Percentiles rank a stretch among this genome's conserved stretches.
Evolutionary conservation across 192 early-diverging fungal genomes (phyloP).

Genomic region (Helicostylum pulchrum): DNA sequence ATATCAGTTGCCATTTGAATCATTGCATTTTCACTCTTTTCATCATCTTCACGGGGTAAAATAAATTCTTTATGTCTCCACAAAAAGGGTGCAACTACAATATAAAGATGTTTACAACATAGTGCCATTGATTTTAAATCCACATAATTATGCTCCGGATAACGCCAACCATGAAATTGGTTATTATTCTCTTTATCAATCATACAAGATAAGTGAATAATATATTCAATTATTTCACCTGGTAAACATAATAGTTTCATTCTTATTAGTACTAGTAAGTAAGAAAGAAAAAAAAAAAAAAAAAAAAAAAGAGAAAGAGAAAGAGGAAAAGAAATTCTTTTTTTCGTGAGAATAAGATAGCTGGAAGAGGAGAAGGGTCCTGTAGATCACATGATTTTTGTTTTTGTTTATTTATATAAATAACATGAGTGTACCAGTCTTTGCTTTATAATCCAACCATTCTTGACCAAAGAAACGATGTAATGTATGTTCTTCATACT

Average conservation of each 20-base stretch:
- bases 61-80: slow-evolving; percentile 42
- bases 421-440: slow-evolving; percentile 70
- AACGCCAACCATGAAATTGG: slow-evolving; percentile 33
- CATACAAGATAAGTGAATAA: slow-evolving; percentile 13
- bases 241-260: slow-evolving; percentile 18
- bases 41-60: slow-evolving; percentile 25
- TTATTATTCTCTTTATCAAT: slow-evolving; percentile 5
- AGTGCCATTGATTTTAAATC: slow-evolving; percentile 26
- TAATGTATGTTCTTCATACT: slow-evolving; percentile 75
- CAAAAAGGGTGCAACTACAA: slow-evolving; percentile 28
- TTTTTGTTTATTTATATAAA: slow-evolving; percentile 45
- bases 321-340: not conserved
- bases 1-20: slow-evolving; percentile 31
- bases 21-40: slow-evolving; percentile 6
- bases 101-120: slow-evolving; percentile 25
- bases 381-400: slow-evolving; percentile 1
- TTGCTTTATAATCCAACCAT: slow-evolving; percentile 65
- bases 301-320: slow-evolving; percentile 7
- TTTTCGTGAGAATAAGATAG: slow-evolving; percentile 10
- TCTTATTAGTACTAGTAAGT: not conserved
- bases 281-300: slow-evolving; percentile 10
- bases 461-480: slow-evolving; percentile 78
- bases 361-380: not conserved
- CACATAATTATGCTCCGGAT: slow-evolving; percentile 30
- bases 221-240: slow-evolving; percentile 26